phyloP scores from a whole-genome alignment of 148 eudicot species.

The Agrostemma githago region DNA sequence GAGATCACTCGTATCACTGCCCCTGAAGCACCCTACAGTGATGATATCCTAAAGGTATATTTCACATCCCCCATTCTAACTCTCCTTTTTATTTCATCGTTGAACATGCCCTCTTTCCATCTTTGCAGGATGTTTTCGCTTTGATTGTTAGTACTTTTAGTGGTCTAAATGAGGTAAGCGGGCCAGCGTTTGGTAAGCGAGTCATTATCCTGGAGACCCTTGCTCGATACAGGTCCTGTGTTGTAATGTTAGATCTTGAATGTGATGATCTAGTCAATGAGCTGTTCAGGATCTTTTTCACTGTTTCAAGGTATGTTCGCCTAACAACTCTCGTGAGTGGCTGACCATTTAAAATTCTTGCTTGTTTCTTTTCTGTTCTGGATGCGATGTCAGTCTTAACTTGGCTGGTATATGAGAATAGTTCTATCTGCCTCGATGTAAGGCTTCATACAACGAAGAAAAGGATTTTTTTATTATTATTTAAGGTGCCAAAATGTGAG shows the following conservation, averaged over 20 bases:
- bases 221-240: slow-evolving; percentile 94
- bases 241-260: slow-evolving; percentile 98
- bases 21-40: slow-evolving; percentile 93
- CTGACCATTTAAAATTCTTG: background rate
- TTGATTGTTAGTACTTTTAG: slow-evolving; percentile 78
- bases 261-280: slow-evolving; percentile 85
- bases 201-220: slow-evolving; percentile 84
- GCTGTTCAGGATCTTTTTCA: slow-evolving; percentile 77
- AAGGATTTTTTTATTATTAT: background rate
- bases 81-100: too few species aligned
- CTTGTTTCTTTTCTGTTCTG: background rate
- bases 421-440: background rate
- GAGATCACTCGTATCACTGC: slow-evolving; percentile 98
- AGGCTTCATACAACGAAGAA: background rate
- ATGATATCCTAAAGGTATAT: slow-evolving; percentile 73
- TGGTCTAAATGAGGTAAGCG: slow-evolving; percentile 67
- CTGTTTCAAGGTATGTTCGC: slow-evolving; percentile 68
- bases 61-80: background rate
- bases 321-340: background rate
- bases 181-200: slow-evolving; percentile 85
- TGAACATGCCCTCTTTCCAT: slow-evolving; percentile 10
- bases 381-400: background rate
- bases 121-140: slow-evolving; percentile 69
- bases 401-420: background rate
- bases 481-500: background rate